Percentiles rank a stretch among this genome's conserved stretches.
Evolutionary conservation across 306 rosid species (phyloP).

Genomic region (Inga oerstediana): DNA sequence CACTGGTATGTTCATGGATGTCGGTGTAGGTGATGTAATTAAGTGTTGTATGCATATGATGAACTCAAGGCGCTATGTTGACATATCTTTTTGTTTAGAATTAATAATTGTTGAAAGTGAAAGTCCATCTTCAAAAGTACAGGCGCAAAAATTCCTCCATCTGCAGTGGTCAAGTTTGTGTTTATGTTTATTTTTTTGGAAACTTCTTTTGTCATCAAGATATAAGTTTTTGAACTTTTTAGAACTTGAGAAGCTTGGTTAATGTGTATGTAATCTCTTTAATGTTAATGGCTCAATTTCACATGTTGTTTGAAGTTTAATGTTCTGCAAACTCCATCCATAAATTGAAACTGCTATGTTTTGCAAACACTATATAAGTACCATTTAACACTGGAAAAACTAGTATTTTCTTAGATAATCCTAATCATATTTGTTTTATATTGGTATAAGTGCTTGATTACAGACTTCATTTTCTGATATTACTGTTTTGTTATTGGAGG

Average conservation of each 20-base stretch:
- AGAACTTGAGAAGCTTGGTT: background rate
- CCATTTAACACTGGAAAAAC: background rate
- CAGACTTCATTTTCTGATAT: background rate
- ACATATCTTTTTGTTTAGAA: conserved; percentile 17
- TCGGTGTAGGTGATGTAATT: background rate
- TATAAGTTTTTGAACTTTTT: background rate
- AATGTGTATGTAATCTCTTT: background rate
- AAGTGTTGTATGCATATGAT: background rate
- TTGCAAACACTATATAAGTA: background rate
- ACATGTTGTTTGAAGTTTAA: background rate
- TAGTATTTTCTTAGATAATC: background rate
- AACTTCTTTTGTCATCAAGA: background rate
- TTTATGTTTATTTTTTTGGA: background rate
- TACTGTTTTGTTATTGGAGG: background rate
- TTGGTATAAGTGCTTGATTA: background rate
- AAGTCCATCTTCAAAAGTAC: background rate
- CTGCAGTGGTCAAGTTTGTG: background rate
- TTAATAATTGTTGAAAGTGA: conserved; percentile 6
- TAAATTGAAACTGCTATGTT: background rate
- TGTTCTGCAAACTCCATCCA: background rate
- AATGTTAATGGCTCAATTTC: background rate
- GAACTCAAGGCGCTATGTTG: conserved; percentile 12
- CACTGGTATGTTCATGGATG: conserved; percentile 60
- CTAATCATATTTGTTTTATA: background rate
- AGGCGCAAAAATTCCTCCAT: background rate